Evolutionary conservation across 352 stramenopile genomes (phyloP), one percentile per base, ranked within the genome.

Genomic region (Pythium sp.): DNA sequence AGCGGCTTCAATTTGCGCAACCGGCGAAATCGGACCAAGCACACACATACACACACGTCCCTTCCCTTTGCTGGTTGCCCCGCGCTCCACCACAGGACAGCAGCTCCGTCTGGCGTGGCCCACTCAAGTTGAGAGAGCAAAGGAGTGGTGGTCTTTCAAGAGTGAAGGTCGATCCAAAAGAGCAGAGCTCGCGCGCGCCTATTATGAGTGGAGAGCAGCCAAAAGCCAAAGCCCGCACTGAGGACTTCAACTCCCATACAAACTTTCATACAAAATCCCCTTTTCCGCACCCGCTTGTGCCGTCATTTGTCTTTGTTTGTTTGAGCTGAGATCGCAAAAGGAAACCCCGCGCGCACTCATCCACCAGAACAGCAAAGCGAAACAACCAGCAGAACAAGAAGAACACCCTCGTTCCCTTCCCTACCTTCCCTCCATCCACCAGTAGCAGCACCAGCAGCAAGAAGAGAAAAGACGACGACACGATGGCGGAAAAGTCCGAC

Each of bases 401-500:
- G 18, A 38, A 24, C 28, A 46, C 30, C 30, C 2, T 22, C 32
- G 11, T 14, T 38, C 26, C 24, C 51, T 36, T 34, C 3, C 7
- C 55, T n/a, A 28, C 20, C 8, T 22, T 22, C 32, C 3, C 9
- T 41, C 18, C 9, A 32, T 32, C n/a, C 5, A 4, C 51, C 22
- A 24, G 14, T 18, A 41, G 38, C n/a, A 71, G 1, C 22, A 47
- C 8, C 32, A 38, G 49, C n/a, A 28, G 18, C 4, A 46, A 46
- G 38, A 46, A 20, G 12, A 46, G 38, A 46, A 12, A n/a, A 41
- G 20, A 62, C 32, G 26, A 38, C 12, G 20, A n/a, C 20, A 76
- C 15, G 14, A 91, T 86, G 81, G 74, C 64, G 70, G 84, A 87
- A 58, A 95, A 92, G 73, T 87, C 84, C 60, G 82, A 86, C 30